These are phyloP conservation scores for Ploettnerulaceae sp. DNA, from an alignment of 2,329 filamentous ascomycete genomes.

Conservation along the genomic window DNA sequence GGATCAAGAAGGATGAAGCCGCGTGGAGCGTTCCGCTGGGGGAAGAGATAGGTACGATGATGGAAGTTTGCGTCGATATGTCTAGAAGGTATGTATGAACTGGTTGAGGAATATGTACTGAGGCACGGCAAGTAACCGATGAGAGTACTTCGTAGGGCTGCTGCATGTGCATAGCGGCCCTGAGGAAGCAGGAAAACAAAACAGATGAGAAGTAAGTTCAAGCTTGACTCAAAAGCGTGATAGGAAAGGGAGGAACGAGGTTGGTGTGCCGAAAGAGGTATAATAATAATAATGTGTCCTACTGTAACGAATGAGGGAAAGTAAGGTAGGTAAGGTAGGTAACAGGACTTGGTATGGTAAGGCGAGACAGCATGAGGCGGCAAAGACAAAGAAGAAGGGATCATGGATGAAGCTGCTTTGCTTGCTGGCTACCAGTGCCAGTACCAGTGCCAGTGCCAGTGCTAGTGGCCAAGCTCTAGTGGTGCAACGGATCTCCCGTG, in stretches of 20 bases:
- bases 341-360: too few relatives aligned
- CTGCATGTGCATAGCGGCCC: constrained; percentile 10
- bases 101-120: not conserved
- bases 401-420: constrained; percentile 1
- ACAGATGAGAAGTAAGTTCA: too few relatives aligned
- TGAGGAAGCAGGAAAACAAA: not conserved
- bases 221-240: too few relatives aligned
- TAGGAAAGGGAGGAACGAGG: not conserved
- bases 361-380: too few relatives aligned
- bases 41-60: not conserved
- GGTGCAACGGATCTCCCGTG: not conserved
- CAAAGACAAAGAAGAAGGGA: too few relatives aligned
- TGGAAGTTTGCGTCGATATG: not conserved
- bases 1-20: too few relatives aligned
- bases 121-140: constrained; percentile 7
- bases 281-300: too few relatives aligned
- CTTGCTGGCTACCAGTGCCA: not conserved
- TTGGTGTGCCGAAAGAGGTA: too few relatives aligned
- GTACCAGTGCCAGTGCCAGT: not conserved
- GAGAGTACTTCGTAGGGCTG: constrained; percentile 6
- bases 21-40: constrained; percentile 3
- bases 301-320: too few relatives aligned
- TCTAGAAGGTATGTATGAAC: not conserved
- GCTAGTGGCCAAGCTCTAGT: too few relatives aligned
- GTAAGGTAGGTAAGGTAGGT: too few relatives aligned